A percentile compares a stretch with the other conserved stretches of the same genome.
phyloP scores from a whole-genome alignment of 2,329 filamentous ascomycete genomes.

The Tolypocladium paradoxum region DNA sequence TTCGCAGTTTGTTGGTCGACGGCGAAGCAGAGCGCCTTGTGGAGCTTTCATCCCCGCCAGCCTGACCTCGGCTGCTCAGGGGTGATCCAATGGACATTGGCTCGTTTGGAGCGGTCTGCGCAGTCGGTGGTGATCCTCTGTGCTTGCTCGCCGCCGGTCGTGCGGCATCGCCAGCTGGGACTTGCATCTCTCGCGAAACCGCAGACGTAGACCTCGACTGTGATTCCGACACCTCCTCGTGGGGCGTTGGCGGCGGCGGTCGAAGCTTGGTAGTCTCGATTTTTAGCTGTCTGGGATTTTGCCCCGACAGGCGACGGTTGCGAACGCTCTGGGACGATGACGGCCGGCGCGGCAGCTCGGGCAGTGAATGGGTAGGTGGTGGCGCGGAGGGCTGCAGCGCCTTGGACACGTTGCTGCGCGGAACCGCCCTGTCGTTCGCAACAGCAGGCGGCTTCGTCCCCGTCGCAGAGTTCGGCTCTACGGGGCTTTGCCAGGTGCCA shows the following conservation, averaged over 20 bases:
- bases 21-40: constrained; percentile 42
- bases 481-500: constrained; percentile 71
- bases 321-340: constrained; percentile 46
- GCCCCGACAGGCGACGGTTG: constrained; percentile 68
- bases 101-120: constrained; percentile 17
- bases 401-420: constrained; percentile 9
- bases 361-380: constrained; percentile 37
- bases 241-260: constrained; percentile 10
- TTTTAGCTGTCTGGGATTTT: constrained; percentile 72
- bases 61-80: constrained; percentile 19
- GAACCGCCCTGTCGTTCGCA: constrained; percentile 48
- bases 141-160: neutral
- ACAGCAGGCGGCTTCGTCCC: constrained; percentile 53
- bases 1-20: constrained; percentile 38
- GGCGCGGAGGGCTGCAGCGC: constrained; percentile 24
- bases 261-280: constrained; percentile 58
- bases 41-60: constrained; percentile 25
- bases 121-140: constrained; percentile 13
- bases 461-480: constrained; percentile 21
- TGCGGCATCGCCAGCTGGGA: constrained; percentile 1
- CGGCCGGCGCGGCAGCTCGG: constrained; percentile 28
- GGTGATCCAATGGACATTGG: constrained; percentile 16
- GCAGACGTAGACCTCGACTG: neutral
- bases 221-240: constrained; percentile 1
- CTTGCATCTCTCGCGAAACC: neutral